Evolutionary conservation across 352 stramenopile species (phyloP).

Genomic region (Blastocystis hominis): DNA sequence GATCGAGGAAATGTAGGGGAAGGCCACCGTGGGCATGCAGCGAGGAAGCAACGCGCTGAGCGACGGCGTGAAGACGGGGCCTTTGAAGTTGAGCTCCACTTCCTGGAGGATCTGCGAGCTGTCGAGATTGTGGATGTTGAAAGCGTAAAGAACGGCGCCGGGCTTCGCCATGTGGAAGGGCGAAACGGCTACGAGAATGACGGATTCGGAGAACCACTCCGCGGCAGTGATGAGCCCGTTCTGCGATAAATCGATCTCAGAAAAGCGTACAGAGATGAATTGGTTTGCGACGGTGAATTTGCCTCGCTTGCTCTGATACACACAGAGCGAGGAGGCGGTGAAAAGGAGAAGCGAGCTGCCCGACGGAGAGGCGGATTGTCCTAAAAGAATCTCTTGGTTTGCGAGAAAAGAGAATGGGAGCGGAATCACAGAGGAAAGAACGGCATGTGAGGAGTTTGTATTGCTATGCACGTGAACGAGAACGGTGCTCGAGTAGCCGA

Average conservation of each 20-base stretch:
- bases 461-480: not conserved
- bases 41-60: not conserved
- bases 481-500: not conserved
- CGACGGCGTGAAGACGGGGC: not conserved
- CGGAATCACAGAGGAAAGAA: not conserved
- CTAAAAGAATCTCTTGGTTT: not conserved
- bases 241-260: not conserved
- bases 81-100: slow-evolving; percentile 18
- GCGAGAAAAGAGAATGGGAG: not conserved
- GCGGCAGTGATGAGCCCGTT: not conserved
- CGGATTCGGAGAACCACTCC: not conserved
- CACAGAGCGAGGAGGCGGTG: not conserved
- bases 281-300: not conserved
- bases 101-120: not conserved
- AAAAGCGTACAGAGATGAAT: not conserved
- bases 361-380: not conserved
- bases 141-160: not conserved
- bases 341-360: not conserved
- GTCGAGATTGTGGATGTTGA: not conserved
- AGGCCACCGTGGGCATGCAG: not conserved
- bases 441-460: not conserved
- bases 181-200: not conserved
- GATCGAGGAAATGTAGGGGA: slow-evolving; percentile 2
- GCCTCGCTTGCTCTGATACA: not conserved
- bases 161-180: not conserved